Conservation (phyloP, 306 rosid genomes). For the Lagenaria siceraria region DNA sequence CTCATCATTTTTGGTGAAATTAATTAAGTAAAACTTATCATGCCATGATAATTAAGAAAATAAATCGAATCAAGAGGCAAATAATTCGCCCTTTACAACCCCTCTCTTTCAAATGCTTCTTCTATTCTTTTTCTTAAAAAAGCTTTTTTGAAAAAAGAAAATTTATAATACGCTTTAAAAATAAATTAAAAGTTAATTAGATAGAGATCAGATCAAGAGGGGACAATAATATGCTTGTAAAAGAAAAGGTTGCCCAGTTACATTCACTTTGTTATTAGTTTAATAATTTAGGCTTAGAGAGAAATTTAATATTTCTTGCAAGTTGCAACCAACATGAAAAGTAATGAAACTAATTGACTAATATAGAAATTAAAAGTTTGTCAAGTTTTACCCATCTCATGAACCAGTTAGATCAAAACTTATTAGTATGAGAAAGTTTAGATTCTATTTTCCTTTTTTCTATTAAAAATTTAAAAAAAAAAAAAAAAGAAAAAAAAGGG, state of each 20-base stretch:
- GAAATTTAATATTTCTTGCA: not conserved
- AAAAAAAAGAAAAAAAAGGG: too few species aligned
- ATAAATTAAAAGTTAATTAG: not conserved
- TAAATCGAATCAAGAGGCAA: too few species aligned
- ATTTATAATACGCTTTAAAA: not conserved
- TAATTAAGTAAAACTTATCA: too few species aligned
- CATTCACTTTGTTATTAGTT: not conserved
- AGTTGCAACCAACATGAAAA: not conserved
- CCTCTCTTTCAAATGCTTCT: not conserved
- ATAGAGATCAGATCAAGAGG: not conserved
- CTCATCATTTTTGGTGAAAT: too few species aligned
- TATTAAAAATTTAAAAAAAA: not conserved
- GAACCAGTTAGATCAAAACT: not conserved
- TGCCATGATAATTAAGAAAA: too few species aligned
- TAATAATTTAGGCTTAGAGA: not conserved
- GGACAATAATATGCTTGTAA: not conserved
- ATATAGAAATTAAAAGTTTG: not conserved
- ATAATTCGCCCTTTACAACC: too few species aligned
- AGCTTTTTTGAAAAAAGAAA: too few species aligned
- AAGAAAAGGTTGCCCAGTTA: not conserved
- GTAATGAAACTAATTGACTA: not conserved
- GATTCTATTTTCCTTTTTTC: not conserved
- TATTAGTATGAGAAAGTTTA: not conserved
- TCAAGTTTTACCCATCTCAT: not conserved
- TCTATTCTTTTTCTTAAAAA: not conserved